Conservation (phyloP, 176 grass and related monocot species). For the Pontederia crassipes region DNA sequence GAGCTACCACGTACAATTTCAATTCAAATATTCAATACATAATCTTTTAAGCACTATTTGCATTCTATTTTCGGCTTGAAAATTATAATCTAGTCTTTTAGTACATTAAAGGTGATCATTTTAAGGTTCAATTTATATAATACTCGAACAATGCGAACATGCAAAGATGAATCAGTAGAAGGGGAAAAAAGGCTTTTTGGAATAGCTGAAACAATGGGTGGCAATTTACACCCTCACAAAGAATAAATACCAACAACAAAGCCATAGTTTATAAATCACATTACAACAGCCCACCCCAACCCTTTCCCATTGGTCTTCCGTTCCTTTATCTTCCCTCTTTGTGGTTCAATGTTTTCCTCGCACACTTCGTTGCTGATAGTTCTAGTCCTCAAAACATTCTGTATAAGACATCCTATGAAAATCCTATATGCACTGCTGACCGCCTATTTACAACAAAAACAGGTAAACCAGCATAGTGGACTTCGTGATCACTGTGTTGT, state of each 20-base stretch:
- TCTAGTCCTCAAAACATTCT: slow-evolving; percentile 1
- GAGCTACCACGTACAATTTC: too few species aligned
- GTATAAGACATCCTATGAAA: slow-evolving; percentile 20
- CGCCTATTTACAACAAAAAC: slow-evolving; percentile 26
- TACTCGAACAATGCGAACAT: neutral
- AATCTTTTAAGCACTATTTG: too few species aligned
- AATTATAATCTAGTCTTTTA: too few species aligned
- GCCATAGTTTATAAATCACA: slow-evolving; percentile 28
- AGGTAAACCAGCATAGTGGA: slow-evolving; percentile 18
- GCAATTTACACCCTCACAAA: slow-evolving; percentile 65
- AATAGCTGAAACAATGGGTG: slow-evolving; percentile 25
- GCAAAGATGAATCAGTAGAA: too few species aligned
- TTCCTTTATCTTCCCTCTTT: slow-evolving; percentile 15
- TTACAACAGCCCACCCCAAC: slow-evolving; percentile 16
- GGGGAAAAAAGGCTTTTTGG: neutral
- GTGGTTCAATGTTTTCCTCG: too few species aligned
- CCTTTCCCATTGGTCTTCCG: slow-evolving; percentile 9
- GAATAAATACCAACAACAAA: slow-evolving; percentile 47
- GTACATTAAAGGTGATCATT: too few species aligned
- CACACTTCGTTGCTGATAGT: neutral
- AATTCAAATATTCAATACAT: too few species aligned
- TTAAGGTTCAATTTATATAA: too few species aligned
- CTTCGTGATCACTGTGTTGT: neutral
- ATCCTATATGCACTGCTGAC: slow-evolving; percentile 12
- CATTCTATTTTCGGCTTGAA: too few species aligned